phyloP scores from a whole-genome alignment of 768 basidiomycete species.

The Podaxis sp. region DNA sequence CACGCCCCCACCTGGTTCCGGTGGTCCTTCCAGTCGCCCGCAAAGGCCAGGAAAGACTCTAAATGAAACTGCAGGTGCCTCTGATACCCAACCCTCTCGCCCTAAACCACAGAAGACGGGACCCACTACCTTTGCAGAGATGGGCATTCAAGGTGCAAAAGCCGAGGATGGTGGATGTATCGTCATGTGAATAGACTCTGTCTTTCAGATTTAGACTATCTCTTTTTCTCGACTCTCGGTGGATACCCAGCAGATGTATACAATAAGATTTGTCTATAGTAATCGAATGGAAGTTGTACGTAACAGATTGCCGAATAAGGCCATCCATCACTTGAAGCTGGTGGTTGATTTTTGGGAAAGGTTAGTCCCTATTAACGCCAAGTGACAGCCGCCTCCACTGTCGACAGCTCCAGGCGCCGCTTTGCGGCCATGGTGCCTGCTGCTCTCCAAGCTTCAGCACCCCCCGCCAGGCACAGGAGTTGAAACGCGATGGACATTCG shows the following conservation, averaged over 20 bases:
- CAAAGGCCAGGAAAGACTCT: background rate
- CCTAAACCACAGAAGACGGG: constrained; percentile 22
- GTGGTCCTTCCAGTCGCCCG: constrained; percentile 1
- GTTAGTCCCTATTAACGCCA: too few relatives aligned
- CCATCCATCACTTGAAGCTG: too few relatives aligned
- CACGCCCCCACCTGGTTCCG: background rate
- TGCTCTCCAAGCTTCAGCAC: too few relatives aligned
- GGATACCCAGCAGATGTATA: background rate
- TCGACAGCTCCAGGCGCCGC: too few relatives aligned
- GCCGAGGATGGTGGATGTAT: constrained; percentile 82
- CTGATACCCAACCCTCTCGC: background rate
- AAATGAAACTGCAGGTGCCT: background rate
- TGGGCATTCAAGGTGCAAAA: constrained; percentile 84
- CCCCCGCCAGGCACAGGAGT: too few relatives aligned
- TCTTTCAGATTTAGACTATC: background rate
- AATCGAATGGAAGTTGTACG: too few relatives aligned
- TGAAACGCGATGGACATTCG: too few relatives aligned
- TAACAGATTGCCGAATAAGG: too few relatives aligned
- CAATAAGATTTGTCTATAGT: background rate
- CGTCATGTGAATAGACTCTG: constrained; percentile 60
- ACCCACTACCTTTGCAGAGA: constrained; percentile 74
- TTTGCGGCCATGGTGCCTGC: too few relatives aligned
- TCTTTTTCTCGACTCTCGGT: background rate
- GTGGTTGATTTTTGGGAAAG: too few relatives aligned
- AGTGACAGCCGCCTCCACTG: too few relatives aligned